Evolutionary conservation across 768 basidiomycete genomes (phyloP), one percentile per base, ranked within the genome.

Genomic region (Kwoniella dejecticola): DNA sequence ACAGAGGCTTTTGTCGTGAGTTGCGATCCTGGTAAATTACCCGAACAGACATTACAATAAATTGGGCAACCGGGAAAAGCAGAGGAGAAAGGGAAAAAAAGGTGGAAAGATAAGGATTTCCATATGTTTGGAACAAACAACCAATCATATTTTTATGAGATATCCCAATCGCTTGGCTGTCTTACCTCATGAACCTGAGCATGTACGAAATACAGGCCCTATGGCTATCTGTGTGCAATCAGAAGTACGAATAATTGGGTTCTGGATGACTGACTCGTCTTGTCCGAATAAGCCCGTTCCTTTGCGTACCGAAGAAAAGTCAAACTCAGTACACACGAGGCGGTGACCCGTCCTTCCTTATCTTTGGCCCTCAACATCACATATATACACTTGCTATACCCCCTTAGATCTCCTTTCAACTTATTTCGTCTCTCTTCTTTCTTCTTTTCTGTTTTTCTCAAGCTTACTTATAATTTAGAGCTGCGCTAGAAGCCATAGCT

Each of bases 61-160:
- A 36, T 7, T 7, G 15, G 15, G 33, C 15, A 36, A 7, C 33
- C 33, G 33, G 33, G 33, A 36, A 36, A 36, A 36, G n/a, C n/a
- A n/a, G n/a, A n/a, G n/a, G n/a, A n/a, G n/a, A n/a, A n/a, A n/a
- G n/a, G n/a, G n/a, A 36, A 15, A 36, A 36, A 36, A 15, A 36
- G 33, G 7, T 36, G 10, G 30, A 50, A 50, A 50, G 48, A 50
- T 50, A 50, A 50, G 48, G 48, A 50, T 50, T 31, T 47, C 21
- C 6, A 6, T 0, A 48, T 13, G 3, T 24, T 48, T 48, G 7
- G 19, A 11, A 27, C 24, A 29, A 48, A 48, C 26, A 50, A 50
- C 48, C 48, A 50, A 50, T 50, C 48, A 50, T 17, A 50, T 50
- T 36, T 36, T 36, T 15, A 36, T 36, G 33, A 36, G 48, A 31